Evolutionary conservation across 2,329 filamentous ascomycete species (phyloP).

Genomic region (Hypocrella siamensis): DNA sequence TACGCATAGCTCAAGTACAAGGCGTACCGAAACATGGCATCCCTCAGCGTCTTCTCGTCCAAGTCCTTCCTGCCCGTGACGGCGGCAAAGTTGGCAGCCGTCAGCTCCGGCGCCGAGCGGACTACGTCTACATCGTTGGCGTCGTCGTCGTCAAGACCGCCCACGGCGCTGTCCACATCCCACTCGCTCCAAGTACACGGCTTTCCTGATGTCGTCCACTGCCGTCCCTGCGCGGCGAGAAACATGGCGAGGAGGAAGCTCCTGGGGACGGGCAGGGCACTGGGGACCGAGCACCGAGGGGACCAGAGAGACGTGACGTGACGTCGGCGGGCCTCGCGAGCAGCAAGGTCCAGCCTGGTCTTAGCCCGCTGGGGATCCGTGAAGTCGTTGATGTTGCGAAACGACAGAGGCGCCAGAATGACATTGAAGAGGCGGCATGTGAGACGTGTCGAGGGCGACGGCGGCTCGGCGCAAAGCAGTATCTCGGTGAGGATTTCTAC

Average conservation of each 20-base stretch:
- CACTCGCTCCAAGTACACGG: not conserved
- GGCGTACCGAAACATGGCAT: slow-evolving; percentile 17
- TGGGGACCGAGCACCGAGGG: slow-evolving; percentile 17
- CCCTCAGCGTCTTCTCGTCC: slow-evolving; percentile 10
- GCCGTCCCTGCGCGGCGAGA: slow-evolving; percentile 11
- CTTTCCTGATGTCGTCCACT: too few species aligned
- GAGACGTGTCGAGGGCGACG: slow-evolving; percentile 13
- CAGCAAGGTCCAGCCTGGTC: slow-evolving; percentile 8
- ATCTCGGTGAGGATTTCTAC: slow-evolving; percentile 15
- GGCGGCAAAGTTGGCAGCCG: slow-evolving; percentile 5
- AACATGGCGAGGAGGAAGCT: slow-evolving; percentile 17
- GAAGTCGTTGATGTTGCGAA: slow-evolving; percentile 14
- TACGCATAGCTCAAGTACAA: slow-evolving; percentile 18
- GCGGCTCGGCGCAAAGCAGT: slow-evolving; percentile 8
- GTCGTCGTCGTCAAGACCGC: slow-evolving; percentile 3
- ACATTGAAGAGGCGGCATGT: slow-evolving; percentile 16
- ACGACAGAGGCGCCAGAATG: slow-evolving; percentile 12
- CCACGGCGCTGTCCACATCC: slow-evolving; percentile 4
- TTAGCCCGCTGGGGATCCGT: slow-evolving; percentile 12
- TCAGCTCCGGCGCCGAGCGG: slow-evolving; percentile 6
- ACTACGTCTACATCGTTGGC: not conserved
- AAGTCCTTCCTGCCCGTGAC: slow-evolving; percentile 9
- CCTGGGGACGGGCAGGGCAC: slow-evolving; percentile 11
- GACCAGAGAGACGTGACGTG: slow-evolving; percentile 15
- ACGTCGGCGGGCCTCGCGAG: slow-evolving; percentile 10